Evolutionary conservation across 768 basidiomycete species (phyloP).

Genomic region (Mycena amicta): DNA sequence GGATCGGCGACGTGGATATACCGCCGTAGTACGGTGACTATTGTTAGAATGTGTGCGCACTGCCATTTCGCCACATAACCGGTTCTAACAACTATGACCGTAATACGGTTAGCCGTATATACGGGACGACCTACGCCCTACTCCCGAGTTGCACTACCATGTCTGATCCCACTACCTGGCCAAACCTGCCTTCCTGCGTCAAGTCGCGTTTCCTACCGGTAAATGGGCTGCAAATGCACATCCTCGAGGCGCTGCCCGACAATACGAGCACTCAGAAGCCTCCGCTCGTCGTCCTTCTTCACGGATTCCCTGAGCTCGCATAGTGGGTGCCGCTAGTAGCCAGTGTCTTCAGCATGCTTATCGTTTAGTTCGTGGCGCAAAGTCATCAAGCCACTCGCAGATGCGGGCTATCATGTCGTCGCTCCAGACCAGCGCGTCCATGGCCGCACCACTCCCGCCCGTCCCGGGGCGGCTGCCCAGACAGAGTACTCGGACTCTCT

Average conservation of each 20-base stretch:
- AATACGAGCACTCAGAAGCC: conserved; percentile 17
- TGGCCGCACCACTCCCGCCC: conserved; percentile 42
- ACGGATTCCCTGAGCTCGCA: conserved; percentile 69
- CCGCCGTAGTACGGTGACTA: too few relatives aligned
- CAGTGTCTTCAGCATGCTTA: too few relatives aligned
- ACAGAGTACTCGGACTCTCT: conserved; percentile 51
- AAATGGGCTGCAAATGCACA: neutral
- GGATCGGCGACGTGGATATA: too few relatives aligned
- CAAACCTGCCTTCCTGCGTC: neutral
- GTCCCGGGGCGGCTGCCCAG: conserved; percentile 6
- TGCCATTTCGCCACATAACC: too few relatives aligned
- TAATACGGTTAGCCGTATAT: too few relatives aligned
- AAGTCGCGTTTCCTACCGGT: conserved; percentile 1
- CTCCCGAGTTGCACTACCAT: too few relatives aligned
- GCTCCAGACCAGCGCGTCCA: conserved; percentile 65
- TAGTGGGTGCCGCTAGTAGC: conserved; percentile 30
- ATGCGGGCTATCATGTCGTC: conserved; percentile 59
- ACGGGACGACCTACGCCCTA: too few relatives aligned
- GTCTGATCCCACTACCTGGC: neutral
- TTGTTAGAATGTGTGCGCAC: too few relatives aligned
- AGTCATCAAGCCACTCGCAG: conserved; percentile 50
- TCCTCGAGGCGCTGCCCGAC: neutral
- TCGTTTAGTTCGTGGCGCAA: conserved; percentile 64
- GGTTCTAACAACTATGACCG: too few relatives aligned
- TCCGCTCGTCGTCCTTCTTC: conserved; percentile 58